Evolutionary conservation across 495 filamentous ascomycete genomes (phyloP).

Genomic region (Xylaria castorea): DNA sequence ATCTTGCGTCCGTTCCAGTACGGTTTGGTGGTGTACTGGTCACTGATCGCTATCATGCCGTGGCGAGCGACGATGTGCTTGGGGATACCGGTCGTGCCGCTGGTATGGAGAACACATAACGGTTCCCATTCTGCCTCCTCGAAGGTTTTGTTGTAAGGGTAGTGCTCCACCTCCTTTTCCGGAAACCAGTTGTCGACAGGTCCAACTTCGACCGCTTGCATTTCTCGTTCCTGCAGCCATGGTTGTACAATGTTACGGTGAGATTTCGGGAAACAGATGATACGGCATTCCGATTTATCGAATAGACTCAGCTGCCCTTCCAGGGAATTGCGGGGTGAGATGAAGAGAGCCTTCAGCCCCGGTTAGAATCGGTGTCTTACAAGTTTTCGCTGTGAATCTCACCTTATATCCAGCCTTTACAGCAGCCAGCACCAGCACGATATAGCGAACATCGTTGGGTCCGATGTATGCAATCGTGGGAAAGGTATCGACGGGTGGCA

Average conservation of each 20-base stretch:
- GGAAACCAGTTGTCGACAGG: conserved; percentile 33
- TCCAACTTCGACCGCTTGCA: conserved; percentile 37
- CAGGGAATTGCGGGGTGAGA: conserved; percentile 54
- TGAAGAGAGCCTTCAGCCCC: conserved; percentile 35
- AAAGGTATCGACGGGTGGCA: conserved; percentile 35
- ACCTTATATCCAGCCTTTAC: conserved; percentile 57
- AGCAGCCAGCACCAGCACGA: conserved; percentile 50
- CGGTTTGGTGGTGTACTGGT: conserved; percentile 37
- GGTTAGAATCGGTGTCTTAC: not conserved
- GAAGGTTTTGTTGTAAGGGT: conserved; percentile 53
- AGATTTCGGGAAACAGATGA: conserved; percentile 36
- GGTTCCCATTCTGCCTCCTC: conserved; percentile 56
- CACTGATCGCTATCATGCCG: conserved; percentile 54
- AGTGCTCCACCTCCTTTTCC: conserved; percentile 37
- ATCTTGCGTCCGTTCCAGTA: conserved; percentile 37
- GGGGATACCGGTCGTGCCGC: conserved; percentile 64
- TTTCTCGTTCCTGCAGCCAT: conserved; percentile 45
- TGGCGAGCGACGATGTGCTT: conserved; percentile 60
- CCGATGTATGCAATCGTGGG: conserved; percentile 57
- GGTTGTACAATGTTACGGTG: conserved; percentile 46
- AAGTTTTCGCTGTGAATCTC: not conserved
- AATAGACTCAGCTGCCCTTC: conserved; percentile 55
- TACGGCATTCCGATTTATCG: conserved; percentile 46
- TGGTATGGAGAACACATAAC: conserved; percentile 62
- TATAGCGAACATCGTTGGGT: conserved; percentile 56